A percentile compares a stretch with the other conserved stretches of the same genome.
These are phyloP conservation scores for Phytophthora pistaciae DNA, from an alignment of 352 stramenopile species.

Conservation along the genomic window DNA sequence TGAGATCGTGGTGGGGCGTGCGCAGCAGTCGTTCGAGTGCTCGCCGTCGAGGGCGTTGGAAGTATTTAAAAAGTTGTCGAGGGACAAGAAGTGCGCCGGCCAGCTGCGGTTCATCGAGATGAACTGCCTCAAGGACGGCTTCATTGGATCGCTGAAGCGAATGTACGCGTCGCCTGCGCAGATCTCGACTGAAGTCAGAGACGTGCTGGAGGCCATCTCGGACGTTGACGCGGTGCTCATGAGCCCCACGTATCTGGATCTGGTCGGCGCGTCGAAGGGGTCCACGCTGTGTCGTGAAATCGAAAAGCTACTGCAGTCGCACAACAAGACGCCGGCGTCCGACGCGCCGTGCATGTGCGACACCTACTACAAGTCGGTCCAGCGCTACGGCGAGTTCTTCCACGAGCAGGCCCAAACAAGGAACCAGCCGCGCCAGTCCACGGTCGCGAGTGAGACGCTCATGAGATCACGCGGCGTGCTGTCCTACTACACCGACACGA, in stretches of 20 bases:
- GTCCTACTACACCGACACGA: slow-evolving; percentile 86
- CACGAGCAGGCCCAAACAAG: slow-evolving; percentile 51
- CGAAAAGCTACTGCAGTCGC: slow-evolving; percentile 60
- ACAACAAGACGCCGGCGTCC: slow-evolving; percentile 40
- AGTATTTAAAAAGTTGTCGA: slow-evolving; percentile 65
- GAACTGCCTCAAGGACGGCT: slow-evolving; percentile 67
- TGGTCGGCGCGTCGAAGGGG: slow-evolving; percentile 65
- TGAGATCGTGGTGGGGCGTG: slow-evolving; percentile 69
- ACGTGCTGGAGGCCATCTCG: slow-evolving; percentile 79
- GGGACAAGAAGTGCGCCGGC: slow-evolving; percentile 54
- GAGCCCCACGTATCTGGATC: slow-evolving; percentile 60
- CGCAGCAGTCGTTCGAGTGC: slow-evolving; percentile 70
- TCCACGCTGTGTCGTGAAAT: slow-evolving; percentile 68
- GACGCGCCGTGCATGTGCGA: slow-evolving; percentile 75
- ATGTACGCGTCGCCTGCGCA: slow-evolving; percentile 66
- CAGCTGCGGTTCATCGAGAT: slow-evolving; percentile 77
- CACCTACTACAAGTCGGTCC: slow-evolving; percentile 71
- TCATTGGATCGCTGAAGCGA: slow-evolving; percentile 70
- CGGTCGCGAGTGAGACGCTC: slow-evolving; percentile 78
- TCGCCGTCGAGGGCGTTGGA: slow-evolving; percentile 63
- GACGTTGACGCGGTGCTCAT: slow-evolving; percentile 77
- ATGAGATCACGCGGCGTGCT: slow-evolving; percentile 78
- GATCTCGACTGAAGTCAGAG: slow-evolving; percentile 72
- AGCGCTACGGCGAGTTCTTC: slow-evolving; percentile 78
- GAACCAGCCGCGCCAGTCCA: slow-evolving; percentile 59